Base-by-base conservation (phyloP, 768 basidiomycete genomes). In the Trametes meyenii region DNA sequence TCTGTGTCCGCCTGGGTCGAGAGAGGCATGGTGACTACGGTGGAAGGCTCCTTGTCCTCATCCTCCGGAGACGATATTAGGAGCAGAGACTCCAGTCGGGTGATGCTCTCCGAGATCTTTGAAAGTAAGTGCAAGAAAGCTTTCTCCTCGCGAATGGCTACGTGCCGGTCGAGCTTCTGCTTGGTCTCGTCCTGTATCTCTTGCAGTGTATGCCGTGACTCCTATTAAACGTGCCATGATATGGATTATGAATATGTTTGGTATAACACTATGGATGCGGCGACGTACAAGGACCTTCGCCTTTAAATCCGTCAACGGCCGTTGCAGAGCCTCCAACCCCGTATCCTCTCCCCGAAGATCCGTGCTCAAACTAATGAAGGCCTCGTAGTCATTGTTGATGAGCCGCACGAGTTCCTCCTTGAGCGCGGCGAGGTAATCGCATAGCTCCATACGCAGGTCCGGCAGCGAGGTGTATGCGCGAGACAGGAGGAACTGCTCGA, bases 381-480 rank as follows among this genome's bases (percentile, higher is more conserved):
- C 95, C 73, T 95, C 95, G 70, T 98, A 99, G 76, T 98, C 97
- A 67, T 94, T 90, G 74, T 99, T 98, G 72, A 98, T 97, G 69
- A 98, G 85, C 69, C 87, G 87, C 33, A 98, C 94, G 38, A 99
- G 83, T 72, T 97, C 96, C 72, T 96, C 93, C 74, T 96, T 94
- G 64, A 99, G 76, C 11, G 81, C 78, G 0, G 85, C 83, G 61
- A 94, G 79, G 72, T 98, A 98, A 54, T 93, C 87, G 35, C 94
- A 83, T 21, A 99, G 79, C 72, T 99, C 96, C 3, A 85, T 75
- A 55, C 95, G 88, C 35, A 98, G 79, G 73, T 98, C 96, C 33
- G 90, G 87, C 19, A 97, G 81, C 11, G 94, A 92, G 0, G 89
- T 90, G 67, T 92, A 87, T 29, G 89, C 81, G 48, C 96, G 85